Evolutionary conservation across 257 asterid species (phyloP).

Genomic region (Solanum pennellii): DNA sequence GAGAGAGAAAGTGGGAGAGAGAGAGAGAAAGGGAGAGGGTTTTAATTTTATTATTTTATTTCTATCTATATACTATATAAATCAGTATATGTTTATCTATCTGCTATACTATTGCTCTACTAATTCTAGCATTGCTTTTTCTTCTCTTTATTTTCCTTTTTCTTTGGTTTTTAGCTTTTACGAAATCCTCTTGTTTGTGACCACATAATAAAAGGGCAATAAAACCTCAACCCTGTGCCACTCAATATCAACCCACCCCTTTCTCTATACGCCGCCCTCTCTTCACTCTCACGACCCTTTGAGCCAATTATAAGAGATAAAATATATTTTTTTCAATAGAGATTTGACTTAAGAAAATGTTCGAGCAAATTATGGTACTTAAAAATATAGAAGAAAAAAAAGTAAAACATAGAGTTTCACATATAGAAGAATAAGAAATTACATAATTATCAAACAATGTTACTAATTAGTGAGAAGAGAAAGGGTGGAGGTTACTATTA

Average conservation of each 20-base stretch:
- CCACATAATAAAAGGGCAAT: conserved; percentile 8
- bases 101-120: neutral
- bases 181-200: conserved; percentile 3
- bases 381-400: neutral
- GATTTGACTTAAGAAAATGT: neutral
- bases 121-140: neutral
- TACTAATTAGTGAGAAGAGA: neutral
- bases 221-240: neutral
- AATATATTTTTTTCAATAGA: neutral
- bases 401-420: neutral
- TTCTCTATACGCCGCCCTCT: neutral
- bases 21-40: neutral
- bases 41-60: neutral
- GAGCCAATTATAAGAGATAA: neutral
- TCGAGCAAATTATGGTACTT: neutral
- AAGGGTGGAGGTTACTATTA: neutral
- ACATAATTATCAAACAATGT: neutral
- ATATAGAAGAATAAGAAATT: neutral
- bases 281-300: neutral
- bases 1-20: neutral
- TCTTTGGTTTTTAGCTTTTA: neutral
- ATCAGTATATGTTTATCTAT: neutral
- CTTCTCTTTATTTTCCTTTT: neutral
- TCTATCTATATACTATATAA: neutral
- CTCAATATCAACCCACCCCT: neutral